Percentiles rank a stretch among this genome's conserved stretches.
phyloP scores from a whole-genome alignment of 805 yeast genomes.

The Barnettozyma salicaria region DNA sequence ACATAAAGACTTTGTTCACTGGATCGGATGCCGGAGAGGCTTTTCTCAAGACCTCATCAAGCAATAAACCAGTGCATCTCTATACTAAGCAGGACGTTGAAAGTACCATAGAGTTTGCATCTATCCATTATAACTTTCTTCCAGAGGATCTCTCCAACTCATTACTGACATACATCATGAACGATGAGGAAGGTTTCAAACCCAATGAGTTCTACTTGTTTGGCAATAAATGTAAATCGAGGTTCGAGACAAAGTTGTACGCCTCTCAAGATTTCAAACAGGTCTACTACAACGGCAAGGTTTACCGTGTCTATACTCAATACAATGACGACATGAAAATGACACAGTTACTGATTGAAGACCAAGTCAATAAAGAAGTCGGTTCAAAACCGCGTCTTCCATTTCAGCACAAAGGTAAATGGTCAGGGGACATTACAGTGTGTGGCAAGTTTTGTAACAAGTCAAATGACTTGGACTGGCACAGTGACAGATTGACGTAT shows the following conservation, averaged over 20 bases:
- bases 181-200: constrained; percentile 35
- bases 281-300: constrained; percentile 39
- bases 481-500: constrained; percentile 66
- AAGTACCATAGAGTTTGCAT: constrained; percentile 42
- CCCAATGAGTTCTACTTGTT: constrained; percentile 51
- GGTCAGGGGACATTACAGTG: constrained; percentile 51
- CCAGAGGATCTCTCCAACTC: constrained; percentile 44
- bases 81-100: constrained; percentile 48
- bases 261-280: constrained; percentile 19
- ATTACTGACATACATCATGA: constrained; percentile 37
- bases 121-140: constrained; percentile 45
- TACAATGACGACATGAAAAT: constrained; percentile 38
- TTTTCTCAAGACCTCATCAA: constrained; percentile 16
- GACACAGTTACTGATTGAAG: constrained; percentile 36
- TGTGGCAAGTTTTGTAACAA: constrained; percentile 50
- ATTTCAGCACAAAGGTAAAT: constrained; percentile 34
- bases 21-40: constrained; percentile 7
- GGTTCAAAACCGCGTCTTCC: constrained; percentile 28
- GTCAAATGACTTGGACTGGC: constrained; percentile 59
- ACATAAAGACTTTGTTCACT: constrained; percentile 19
- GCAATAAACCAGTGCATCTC: constrained; percentile 33
- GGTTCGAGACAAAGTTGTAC: constrained; percentile 44
- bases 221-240: constrained; percentile 54
- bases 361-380: constrained; percentile 34
- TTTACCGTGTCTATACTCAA: constrained; percentile 22